A percentile compares a stretch with the other conserved stretches of the same genome.
phyloP scores from a whole-genome alignment of 352 stramenopile species.

The Pythium insidiosum region DNA sequence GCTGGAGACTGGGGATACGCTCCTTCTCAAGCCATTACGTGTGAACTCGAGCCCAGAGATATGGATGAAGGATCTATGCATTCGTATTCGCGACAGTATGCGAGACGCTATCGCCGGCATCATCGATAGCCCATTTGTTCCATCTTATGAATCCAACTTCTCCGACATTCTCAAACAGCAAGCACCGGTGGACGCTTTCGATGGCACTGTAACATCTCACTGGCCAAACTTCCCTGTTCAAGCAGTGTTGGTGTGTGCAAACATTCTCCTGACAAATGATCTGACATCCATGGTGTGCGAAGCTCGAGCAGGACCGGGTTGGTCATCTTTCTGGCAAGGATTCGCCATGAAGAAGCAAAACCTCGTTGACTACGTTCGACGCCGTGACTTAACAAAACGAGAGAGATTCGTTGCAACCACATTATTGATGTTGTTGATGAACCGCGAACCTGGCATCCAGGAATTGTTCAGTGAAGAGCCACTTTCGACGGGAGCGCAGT shows the following conservation, averaged over 20 bases:
- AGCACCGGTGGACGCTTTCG: neutral
- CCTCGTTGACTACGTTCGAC: conserved; percentile 30
- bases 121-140: conserved; percentile 30
- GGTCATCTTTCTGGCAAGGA: conserved; percentile 36
- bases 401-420: conserved; percentile 30
- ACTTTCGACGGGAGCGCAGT: conserved; percentile 3
- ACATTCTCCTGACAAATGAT: conserved; percentile 52
- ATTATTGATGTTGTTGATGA: conserved; percentile 41
- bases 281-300: conserved; percentile 25
- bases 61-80: conserved; percentile 58
- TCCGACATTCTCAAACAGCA: conserved; percentile 20
- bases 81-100: conserved; percentile 28
- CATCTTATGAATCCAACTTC: conserved; percentile 39
- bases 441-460: conserved; percentile 30
- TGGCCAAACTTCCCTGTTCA: conserved; percentile 43
- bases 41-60: conserved; percentile 40
- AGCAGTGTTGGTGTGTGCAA: conserved; percentile 43
- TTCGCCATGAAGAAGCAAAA: conserved; percentile 41
- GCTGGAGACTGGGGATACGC: too few relatives aligned
- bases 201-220: neutral
- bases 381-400: conserved; percentile 15
- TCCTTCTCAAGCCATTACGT: conserved; percentile 30
- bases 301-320: conserved; percentile 27
- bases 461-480: conserved; percentile 39
- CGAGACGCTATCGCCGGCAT: conserved; percentile 19